Conservation (phyloP, 2,329 filamentous ascomycete species). For the Raffaelea ambrosiae region DNA sequence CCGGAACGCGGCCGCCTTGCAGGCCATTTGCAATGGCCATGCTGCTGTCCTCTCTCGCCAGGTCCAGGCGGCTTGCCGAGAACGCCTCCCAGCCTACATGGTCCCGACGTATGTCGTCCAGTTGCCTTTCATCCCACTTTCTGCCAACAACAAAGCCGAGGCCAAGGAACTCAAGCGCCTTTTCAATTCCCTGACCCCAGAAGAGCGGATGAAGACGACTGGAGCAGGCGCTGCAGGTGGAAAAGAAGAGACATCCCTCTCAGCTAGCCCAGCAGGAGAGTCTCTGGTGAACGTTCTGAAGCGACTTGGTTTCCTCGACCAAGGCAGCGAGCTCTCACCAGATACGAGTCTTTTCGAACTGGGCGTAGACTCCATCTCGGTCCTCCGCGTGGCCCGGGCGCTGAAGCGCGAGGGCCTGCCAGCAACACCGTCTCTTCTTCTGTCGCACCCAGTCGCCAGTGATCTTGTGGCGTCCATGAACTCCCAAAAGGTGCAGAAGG, state of each 20-base stretch:
- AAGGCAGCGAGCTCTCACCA: conserved; percentile 34
- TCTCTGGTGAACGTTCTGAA: conserved; percentile 31
- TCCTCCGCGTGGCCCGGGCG: conserved; percentile 57
- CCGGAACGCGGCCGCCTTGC: conserved; percentile 5
- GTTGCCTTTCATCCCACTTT: conserved; percentile 66
- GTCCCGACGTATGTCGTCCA: conserved; percentile 76
- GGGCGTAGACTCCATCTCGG: conserved; percentile 81
- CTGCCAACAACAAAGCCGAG: conserved; percentile 85
- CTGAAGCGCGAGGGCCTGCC: conserved; percentile 58
- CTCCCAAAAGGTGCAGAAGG: conserved; percentile 4
- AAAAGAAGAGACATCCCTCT: not conserved
- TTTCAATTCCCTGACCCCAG: conserved; percentile 52
- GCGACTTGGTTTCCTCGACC: conserved; percentile 38
- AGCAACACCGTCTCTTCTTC: conserved; percentile 57
- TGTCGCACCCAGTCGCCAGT: conserved; percentile 49
- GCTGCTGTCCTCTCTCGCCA: conserved; percentile 30
- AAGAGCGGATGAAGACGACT: conserved; percentile 52
- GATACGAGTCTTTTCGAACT: conserved; percentile 72
- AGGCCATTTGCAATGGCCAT: conserved; percentile 22
- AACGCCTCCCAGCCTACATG: conserved; percentile 76
- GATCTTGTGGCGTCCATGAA: conserved; percentile 34
- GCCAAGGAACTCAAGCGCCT: conserved; percentile 57
- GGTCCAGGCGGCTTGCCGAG: conserved; percentile 56
- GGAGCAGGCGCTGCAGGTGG: conserved; percentile 30
- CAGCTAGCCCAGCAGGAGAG: not conserved